Evolutionary conservation across 2,329 filamentous ascomycete species (phyloP).

Genomic region (Aspergillus intermedius): DNA sequence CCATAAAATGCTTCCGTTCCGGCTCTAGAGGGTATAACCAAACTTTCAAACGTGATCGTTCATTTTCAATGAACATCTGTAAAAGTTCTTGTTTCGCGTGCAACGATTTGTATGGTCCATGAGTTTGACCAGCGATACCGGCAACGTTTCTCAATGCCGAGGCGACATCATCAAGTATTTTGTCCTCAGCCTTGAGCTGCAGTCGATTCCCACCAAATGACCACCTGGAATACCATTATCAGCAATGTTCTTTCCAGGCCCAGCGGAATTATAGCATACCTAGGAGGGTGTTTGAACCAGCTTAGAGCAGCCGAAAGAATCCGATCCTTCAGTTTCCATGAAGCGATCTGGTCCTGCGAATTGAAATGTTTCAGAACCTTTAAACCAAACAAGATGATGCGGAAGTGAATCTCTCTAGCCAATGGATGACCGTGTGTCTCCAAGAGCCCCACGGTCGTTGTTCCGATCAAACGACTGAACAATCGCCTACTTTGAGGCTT

Average conservation of each 20-base stretch:
- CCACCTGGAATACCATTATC: conserved; percentile 52
- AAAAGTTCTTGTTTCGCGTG: conserved; percentile 79
- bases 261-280: conserved; percentile 32
- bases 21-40: conserved; percentile 81
- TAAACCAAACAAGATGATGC: conserved; percentile 75
- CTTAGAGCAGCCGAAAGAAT: conserved; percentile 76
- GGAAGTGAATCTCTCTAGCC: conserved; percentile 85
- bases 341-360: conserved; percentile 55
- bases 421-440: conserved; percentile 72
- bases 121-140: conserved; percentile 47
- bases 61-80: conserved; percentile 71
- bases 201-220: conserved; percentile 91
- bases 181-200: conserved; percentile 87
- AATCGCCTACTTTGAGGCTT: conserved; percentile 74
- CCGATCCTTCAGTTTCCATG: conserved; percentile 82
- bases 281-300: conserved; percentile 79
- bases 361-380: conserved; percentile 69
- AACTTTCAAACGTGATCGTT: conserved; percentile 74
- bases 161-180: conserved; percentile 70
- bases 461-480: conserved; percentile 72
- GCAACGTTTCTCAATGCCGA: conserved; percentile 59
- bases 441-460: conserved; percentile 69
- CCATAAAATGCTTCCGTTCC: conserved; percentile 48
- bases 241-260: conserved; percentile 1
- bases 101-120: conserved; percentile 57